These are phyloP conservation scores for Prunus dulcis DNA, from an alignment of 306 rosid genomes.

Conservation along the genomic window DNA sequence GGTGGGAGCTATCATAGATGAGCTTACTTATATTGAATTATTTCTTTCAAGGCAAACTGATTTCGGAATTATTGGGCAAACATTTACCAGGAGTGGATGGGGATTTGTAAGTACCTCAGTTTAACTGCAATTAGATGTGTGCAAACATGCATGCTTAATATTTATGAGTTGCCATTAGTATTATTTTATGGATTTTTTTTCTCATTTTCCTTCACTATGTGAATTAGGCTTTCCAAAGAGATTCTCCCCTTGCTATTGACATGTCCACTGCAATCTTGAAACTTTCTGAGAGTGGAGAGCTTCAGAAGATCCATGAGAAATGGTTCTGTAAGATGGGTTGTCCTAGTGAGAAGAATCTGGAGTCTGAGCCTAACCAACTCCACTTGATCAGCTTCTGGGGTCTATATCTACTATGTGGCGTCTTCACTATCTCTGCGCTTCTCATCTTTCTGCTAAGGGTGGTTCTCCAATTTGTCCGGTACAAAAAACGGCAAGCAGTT, in stretches of 20 bases:
- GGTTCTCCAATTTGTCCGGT: constrained; percentile 51
- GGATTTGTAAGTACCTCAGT: constrained; percentile 83
- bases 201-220: constrained; percentile 1
- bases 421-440: constrained; percentile 41
- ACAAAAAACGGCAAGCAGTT: constrained; percentile 46
- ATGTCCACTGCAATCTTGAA: constrained; percentile 87
- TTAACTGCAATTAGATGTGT: constrained; percentile 3
- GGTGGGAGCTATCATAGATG: constrained; percentile 88
- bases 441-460: constrained; percentile 50
- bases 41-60: constrained; percentile 68
- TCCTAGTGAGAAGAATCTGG: constrained; percentile 46
- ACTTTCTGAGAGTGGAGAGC: constrained; percentile 76
- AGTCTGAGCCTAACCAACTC: constrained; percentile 57
- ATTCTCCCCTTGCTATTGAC: constrained; percentile 84
- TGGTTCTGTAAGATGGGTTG: constrained; percentile 92
- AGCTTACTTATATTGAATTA: constrained; percentile 77
- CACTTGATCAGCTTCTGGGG: constrained; percentile 88
- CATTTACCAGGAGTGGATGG: constrained; percentile 87
- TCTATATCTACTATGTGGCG: constrained; percentile 59
- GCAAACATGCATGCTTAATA: constrained; percentile 1
- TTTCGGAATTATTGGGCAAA: constrained; percentile 79
- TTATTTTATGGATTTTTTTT: constrained; percentile 18
- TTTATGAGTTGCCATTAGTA: not conserved
- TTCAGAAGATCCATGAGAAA: constrained; percentile 55
- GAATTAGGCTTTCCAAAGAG: constrained; percentile 78